These are phyloP conservation scores for Xylariaceae sp. DNA, from an alignment of 2,329 filamentous ascomycete genomes.

Conservation along the genomic window DNA sequence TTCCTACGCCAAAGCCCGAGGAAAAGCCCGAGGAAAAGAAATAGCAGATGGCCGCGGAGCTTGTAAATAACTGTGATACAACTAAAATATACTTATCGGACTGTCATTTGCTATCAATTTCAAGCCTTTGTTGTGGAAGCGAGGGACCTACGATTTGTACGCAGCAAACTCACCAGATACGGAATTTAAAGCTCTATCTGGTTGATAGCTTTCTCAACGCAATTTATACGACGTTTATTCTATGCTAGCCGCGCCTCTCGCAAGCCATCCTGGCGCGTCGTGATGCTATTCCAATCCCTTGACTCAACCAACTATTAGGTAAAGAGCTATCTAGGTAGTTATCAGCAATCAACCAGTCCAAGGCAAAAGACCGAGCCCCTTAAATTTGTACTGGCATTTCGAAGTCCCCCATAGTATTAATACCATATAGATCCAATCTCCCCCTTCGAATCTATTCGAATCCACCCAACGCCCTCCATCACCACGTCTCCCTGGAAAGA, in stretches of 20 bases:
- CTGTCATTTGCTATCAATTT: neutral
- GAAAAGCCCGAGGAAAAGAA: constrained; percentile 93
- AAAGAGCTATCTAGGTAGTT: no score
- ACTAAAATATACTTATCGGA: constrained; percentile 21
- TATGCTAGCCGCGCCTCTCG: neutral
- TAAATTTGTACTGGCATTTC: neutral
- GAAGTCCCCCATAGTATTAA: no score
- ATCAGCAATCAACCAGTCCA: neutral
- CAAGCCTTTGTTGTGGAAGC: neutral
- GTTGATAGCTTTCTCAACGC: neutral
- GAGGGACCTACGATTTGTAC: neutral
- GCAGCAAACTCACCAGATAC: neutral
- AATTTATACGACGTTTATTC: neutral
- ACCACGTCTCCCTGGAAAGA: no score
- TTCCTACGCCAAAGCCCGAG: constrained; percentile 93
- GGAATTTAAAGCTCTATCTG: neutral
- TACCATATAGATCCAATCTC: neutral
- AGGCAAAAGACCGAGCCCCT: neutral
- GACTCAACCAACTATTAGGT: neutral
- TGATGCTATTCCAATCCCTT: neutral
- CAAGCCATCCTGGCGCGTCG: neutral
- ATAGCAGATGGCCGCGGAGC: constrained; percentile 44
- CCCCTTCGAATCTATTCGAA: no score
- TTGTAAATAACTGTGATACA: constrained; percentile 35
- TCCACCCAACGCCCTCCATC: no score